Percentiles rank a stretch among this genome's conserved stretches.
These are phyloP conservation scores for Talaromyces liani DNA, from an alignment of 495 filamentous ascomycete species.

Conservation along the genomic window DNA sequence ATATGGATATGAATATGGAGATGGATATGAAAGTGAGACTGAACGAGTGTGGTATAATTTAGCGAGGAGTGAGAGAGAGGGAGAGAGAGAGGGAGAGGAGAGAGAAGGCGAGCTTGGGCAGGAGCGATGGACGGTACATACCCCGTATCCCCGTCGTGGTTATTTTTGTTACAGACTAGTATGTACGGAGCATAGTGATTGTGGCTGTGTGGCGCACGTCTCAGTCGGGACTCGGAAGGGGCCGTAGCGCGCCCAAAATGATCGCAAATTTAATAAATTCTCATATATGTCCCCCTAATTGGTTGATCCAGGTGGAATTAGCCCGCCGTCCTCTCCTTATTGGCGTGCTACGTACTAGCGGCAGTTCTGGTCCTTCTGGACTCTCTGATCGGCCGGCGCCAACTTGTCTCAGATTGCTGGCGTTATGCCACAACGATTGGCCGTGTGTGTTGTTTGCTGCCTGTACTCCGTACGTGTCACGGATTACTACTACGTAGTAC, in stretches of 20 bases:
- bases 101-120: background rate
- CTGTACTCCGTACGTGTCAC: background rate
- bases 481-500: no score
- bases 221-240: background rate
- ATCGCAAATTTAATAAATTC: no score
- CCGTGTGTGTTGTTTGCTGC: background rate
- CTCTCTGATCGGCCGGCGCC: slow-evolving; percentile 4
- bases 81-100: slow-evolving; percentile 6
- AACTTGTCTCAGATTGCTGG: background rate
- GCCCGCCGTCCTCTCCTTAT: background rate
- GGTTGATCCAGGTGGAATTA: no score
- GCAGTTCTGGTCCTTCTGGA: background rate
- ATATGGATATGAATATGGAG: background rate
- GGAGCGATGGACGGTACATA: background rate
- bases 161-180: background rate
- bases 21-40: background rate
- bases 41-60: slow-evolving; percentile 5
- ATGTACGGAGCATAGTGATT: background rate
- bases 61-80: background rate
- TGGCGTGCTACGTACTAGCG: background rate
- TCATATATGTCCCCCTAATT: no score
- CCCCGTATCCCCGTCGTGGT: background rate
- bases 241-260: background rate
- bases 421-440: background rate
- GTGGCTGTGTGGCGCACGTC: background rate